Evolutionary conservation across 768 basidiomycete genomes (phyloP).

Genomic region (Pleurotus pulmonarius): DNA sequence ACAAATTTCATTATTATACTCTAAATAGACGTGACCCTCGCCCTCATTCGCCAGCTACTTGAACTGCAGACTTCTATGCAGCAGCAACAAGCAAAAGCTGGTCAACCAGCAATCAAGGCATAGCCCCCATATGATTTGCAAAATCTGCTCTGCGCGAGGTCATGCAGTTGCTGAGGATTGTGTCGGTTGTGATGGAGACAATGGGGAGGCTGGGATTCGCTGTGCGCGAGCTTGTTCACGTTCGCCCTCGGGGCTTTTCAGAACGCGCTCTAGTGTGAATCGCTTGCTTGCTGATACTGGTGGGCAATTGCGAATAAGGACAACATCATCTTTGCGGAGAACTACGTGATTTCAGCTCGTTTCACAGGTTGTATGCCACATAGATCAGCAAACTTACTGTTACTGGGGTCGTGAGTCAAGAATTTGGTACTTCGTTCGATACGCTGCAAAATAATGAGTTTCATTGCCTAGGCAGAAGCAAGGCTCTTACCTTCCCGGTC

Average conservation of each 20-base stretch:
- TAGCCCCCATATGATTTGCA: neutral
- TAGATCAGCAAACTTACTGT: constrained; percentile 43
- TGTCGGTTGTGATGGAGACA: constrained; percentile 2
- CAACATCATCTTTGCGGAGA: constrained; percentile 65
- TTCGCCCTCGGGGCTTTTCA: constrained; percentile 67
- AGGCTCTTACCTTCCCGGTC: constrained; percentile 66
- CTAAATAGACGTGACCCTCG: no score
- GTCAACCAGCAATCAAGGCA: constrained; percentile 8
- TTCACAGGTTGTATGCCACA: neutral
- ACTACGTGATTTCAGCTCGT: constrained; percentile 28
- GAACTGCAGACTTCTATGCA: constrained; percentile 61
- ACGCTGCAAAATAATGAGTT: constrained; percentile 38
- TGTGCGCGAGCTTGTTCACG: constrained; percentile 28
- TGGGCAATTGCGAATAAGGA: constrained; percentile 78
- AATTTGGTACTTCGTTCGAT: constrained; percentile 77
- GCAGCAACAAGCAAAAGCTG: constrained; percentile 33
- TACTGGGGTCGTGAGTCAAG: constrained; percentile 69
- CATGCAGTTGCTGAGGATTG: constrained; percentile 10
- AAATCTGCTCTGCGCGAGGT: neutral
- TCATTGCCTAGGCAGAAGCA: neutral
- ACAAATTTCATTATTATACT: no score
- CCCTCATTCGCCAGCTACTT: constrained; percentile 39
- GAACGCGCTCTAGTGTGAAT: constrained; percentile 64
- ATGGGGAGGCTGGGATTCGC: neutral
- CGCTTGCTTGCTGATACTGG: constrained; percentile 77